Conservation (phyloP, 2,329 filamentous ascomycete genomes). For the Hypoxylon sp. region DNA sequence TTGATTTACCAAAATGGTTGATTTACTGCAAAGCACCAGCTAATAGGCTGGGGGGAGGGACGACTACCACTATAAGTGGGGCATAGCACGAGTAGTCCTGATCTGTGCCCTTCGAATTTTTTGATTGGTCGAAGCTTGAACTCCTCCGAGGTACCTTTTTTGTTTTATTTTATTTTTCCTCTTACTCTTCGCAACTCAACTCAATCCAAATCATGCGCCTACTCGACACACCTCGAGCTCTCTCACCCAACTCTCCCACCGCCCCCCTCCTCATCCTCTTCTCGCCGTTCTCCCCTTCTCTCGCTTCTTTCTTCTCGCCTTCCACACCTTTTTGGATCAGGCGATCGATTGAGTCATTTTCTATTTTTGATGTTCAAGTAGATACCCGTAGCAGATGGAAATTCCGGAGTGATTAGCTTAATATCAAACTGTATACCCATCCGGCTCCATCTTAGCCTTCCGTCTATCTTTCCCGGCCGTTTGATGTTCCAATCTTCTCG, state of each 20-base stretch:
- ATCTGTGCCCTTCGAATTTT: conserved; percentile 52
- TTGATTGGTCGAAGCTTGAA: conserved; percentile 55
- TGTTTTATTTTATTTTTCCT: conserved; percentile 32
- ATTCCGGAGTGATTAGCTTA: conserved; percentile 36
- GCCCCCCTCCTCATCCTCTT: conserved; percentile 36
- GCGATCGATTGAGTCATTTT: conserved; percentile 48
- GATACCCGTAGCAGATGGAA: conserved; percentile 25
- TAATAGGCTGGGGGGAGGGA: too few relatives aligned
- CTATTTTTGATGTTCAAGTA: conserved; percentile 27
- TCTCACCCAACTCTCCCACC: conserved; percentile 44
- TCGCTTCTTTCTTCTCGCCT: conserved; percentile 39
- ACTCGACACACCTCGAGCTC: conserved; percentile 41
- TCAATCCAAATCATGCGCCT: conserved; percentile 48
- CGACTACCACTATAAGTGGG: too few relatives aligned
- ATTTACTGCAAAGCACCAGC: too few relatives aligned
- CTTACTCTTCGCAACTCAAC: conserved; percentile 37
- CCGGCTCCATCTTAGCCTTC: conserved; percentile 23
- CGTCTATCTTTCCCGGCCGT: conserved; percentile 36
- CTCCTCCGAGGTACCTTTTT: conserved; percentile 25
- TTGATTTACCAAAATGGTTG: too few relatives aligned
- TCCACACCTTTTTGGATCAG: conserved; percentile 44
- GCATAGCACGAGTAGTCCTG: too few relatives aligned
- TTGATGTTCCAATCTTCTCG: conserved; percentile 35
- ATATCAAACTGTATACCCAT: conserved; percentile 35
- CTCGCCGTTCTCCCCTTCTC: conserved; percentile 46